Percentiles rank a stretch among this genome's conserved stretches.
These are phyloP conservation scores for Physcomitrium patens DNA, from an alignment of 225 moss, liverwort and hornwort genomes.

Conservation along the genomic window DNA sequence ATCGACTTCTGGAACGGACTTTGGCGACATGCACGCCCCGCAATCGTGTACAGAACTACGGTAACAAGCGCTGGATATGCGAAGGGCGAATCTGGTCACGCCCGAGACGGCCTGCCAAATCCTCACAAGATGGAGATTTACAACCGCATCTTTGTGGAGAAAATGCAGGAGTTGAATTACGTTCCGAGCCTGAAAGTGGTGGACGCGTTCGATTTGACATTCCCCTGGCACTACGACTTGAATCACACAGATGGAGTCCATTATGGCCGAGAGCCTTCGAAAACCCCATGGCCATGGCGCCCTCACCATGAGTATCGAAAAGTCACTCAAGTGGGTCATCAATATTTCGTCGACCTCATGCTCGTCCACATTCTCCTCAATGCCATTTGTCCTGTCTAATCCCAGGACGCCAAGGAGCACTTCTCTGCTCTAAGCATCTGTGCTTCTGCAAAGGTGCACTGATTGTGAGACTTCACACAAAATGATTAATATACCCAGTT, in stretches of 20 bases:
- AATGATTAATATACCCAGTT: not conserved
- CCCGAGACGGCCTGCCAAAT: slow-evolving; percentile 60
- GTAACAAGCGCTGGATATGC: slow-evolving; percentile 50
- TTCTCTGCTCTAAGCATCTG: no score
- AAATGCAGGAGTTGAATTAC: slow-evolving; percentile 32
- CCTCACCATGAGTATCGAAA: not conserved
- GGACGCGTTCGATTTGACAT: slow-evolving; percentile 65
- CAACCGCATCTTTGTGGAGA: slow-evolving; percentile 59
- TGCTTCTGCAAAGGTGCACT: no score
- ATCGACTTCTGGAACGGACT: slow-evolving; percentile 50
- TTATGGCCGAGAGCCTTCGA: slow-evolving; percentile 56
- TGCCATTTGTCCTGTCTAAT: slow-evolving; percentile 44
- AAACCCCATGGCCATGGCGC: slow-evolving; percentile 52
- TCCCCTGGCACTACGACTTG: slow-evolving; percentile 64
- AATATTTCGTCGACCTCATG: slow-evolving; percentile 71
- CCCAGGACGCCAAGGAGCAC: not conserved
- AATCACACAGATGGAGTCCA: slow-evolving; percentile 64
- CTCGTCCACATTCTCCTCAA: slow-evolving; percentile 59
- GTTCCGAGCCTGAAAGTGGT: slow-evolving; percentile 46
- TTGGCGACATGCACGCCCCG: slow-evolving; percentile 40
- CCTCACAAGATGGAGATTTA: slow-evolving; percentile 65
- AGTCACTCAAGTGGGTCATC: slow-evolving; percentile 50
- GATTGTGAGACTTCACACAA: not conserved
- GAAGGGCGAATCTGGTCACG: slow-evolving; percentile 40
- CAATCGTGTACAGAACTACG: slow-evolving; percentile 51